Evolutionary conservation across 2,329 filamentous ascomycete species (phyloP), one percentile per base, ranked within the genome.

Genomic region (Chrysoporthe cubensis): DNA sequence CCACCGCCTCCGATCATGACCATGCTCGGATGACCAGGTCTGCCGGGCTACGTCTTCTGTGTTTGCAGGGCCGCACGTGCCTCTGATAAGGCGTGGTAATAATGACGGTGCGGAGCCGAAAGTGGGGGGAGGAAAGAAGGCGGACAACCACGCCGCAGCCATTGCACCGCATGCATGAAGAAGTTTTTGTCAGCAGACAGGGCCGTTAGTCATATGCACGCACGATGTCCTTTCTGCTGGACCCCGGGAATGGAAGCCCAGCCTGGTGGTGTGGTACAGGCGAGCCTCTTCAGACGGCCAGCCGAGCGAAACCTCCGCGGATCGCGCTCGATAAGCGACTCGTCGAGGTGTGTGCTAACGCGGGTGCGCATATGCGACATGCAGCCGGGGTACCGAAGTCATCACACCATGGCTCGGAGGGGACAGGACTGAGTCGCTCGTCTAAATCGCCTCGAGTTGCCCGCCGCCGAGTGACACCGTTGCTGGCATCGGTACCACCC

Each of bases 251-350:
- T 14, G 9, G 11, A n/a, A 42, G 4, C 6, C 42, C 40, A 37
- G 40, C 37, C 26, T 26, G 26, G 18, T 37, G 65, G 58, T 57
- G 56, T 65, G 46, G 21, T 48, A 61, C 46, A 37, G 2, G 57
- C 57, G 64, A 61, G 37, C 50, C 66, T 21, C 42, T 57, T 42
- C 3, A 16, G 32, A 5, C 6, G 11, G 11, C 26, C 13, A 34
- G 50, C 50, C 50, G 50, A 68, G 56, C 59, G 46, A 62, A 40
- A 60, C 64, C 13, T 60, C 63, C 60, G 67, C 65, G 65, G 52
- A 69, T 67, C 65, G 67, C 67, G 54, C 32, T 57, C 59, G 68
- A 69, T 69, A 69, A 67, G 68, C 62, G 65, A 66, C 65, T 69
- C 56, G 65, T 62, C 62, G 50, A 63, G 56, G 42, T 52, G 21